phyloP scores from a whole-genome alignment of 108 stramenopile genomes.

The Cyclotella distinguenda region DNA sequence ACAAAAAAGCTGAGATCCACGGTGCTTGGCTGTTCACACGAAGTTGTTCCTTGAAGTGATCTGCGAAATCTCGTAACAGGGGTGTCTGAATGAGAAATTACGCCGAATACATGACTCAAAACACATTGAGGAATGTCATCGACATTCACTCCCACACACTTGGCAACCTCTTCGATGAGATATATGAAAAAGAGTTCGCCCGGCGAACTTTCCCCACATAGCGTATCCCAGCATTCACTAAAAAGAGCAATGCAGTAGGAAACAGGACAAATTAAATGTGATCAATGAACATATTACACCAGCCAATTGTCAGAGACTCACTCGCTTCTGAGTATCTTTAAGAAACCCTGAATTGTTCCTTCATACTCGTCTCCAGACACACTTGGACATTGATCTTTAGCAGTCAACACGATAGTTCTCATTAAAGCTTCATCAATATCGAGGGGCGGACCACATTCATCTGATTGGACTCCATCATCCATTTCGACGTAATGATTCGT shows the following conservation, averaged over 20 bases:
- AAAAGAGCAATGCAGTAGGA: not conserved
- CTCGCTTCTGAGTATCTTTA: conserved; percentile 16
- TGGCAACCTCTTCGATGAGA: conserved; percentile 26
- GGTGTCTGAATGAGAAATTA: not conserved
- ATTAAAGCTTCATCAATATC: conserved; percentile 19
- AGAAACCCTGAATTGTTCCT: conserved; percentile 8
- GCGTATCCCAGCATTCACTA: conserved; percentile 30
- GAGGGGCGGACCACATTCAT: conserved; percentile 19
- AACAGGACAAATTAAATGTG: not conserved
- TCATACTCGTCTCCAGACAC: conserved; percentile 26
- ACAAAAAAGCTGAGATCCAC: not conserved
- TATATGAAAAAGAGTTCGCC: conserved; percentile 21
- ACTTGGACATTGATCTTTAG: conserved; percentile 14
- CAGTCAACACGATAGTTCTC: conserved; percentile 9
- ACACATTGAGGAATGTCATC: conserved; percentile 28
- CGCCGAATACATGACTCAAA: conserved; percentile 11
- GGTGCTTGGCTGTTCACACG: conserved; percentile 8
- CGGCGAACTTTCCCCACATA: conserved; percentile 22
- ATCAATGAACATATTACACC: not conserved
- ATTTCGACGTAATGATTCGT: not conserved
- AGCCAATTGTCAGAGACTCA: not conserved
- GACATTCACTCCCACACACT: conserved; percentile 30
- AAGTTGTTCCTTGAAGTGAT: conserved; percentile 1
- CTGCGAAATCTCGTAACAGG: not conserved
- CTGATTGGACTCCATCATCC: not conserved